These are phyloP conservation scores for Theobroma grandiflorum DNA, from an alignment of 441 rosid genomes.

Conservation along the genomic window DNA sequence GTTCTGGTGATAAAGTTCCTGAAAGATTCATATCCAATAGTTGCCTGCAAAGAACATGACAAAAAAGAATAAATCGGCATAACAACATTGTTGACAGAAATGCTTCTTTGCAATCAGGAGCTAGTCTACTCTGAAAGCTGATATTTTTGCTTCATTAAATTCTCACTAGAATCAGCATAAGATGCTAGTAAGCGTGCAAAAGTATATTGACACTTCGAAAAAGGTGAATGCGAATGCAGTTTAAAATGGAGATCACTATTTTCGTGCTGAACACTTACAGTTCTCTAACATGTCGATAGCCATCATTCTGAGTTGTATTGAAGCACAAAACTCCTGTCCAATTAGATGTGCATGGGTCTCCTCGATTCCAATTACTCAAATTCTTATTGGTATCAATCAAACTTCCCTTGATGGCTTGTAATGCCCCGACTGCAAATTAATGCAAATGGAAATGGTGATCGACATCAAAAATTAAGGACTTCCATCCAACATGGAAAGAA, in stretches of 20 bases:
- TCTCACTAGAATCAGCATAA: conserved; percentile 13
- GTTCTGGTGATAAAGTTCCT: conserved; percentile 82
- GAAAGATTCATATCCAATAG: conserved; percentile 74
- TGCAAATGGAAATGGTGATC: conserved; percentile 10
- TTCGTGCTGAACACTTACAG: conserved; percentile 53
- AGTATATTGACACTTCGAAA: background rate
- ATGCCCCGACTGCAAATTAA: conserved; percentile 69
- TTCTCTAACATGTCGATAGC: conserved; percentile 82
- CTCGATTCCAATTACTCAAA: conserved; percentile 77
- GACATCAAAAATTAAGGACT: background rate
- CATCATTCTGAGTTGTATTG: conserved; percentile 57
- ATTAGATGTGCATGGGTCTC: conserved; percentile 85
- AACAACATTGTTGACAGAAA: background rate
- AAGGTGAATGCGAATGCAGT: background rate
- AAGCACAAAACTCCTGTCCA: conserved; percentile 95
- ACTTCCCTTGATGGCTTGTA: conserved; percentile 56
- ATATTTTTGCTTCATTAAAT: background rate
- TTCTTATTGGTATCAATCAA: conserved; percentile 64
- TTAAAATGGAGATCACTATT: background rate
- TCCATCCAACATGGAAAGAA: conserved; percentile 8
- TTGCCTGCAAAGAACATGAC: conserved; percentile 62
- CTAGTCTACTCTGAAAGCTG: background rate
- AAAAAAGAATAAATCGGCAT: background rate
- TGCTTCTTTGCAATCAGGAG: background rate
- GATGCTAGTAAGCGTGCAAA: background rate